phyloP scores from a whole-genome alignment of 139 green algal species.

The Micromonas commoda region DNA sequence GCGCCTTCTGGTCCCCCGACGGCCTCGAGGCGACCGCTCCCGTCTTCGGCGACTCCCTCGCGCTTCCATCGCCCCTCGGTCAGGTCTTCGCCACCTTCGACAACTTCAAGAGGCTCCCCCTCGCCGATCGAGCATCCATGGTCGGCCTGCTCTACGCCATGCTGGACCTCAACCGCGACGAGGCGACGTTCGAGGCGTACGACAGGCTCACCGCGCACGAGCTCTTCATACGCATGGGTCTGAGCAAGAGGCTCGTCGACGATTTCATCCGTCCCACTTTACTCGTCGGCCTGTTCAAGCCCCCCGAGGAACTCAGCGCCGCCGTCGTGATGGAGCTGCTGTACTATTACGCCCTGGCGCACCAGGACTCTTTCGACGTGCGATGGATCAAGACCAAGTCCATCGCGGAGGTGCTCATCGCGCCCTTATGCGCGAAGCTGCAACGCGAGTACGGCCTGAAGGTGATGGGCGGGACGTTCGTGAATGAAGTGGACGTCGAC shows the following conservation, averaged over 20 bases:
- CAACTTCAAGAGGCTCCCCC: conserved; percentile 36
- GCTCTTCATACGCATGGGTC: conserved; percentile 38
- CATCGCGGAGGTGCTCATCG: conserved; percentile 33
- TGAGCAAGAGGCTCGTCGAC: conserved; percentile 37
- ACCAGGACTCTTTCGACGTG: conserved; percentile 45
- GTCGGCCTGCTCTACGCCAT: conserved; percentile 32
- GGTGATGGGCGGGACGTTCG: conserved; percentile 19
- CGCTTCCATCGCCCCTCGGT: conserved; percentile 28
- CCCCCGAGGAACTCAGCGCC: conserved; percentile 31
- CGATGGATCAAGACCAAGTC: conserved; percentile 39
- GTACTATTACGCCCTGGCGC: conserved; percentile 49
- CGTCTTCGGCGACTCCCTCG: conserved; percentile 25
- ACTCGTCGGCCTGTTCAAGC: conserved; percentile 46
- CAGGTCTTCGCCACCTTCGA: conserved; percentile 39
- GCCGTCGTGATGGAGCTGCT: conserved; percentile 38
- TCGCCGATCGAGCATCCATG: conserved; percentile 31
- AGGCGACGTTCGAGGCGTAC: conserved; percentile 40
- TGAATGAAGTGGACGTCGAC: conserved; percentile 21
- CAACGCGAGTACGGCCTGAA: conserved; percentile 13
- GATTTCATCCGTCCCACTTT: conserved; percentile 46
- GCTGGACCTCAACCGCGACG: conserved; percentile 37
- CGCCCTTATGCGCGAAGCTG: conserved; percentile 13
- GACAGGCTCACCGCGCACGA: conserved; percentile 46
- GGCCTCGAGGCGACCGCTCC: conserved; percentile 35
- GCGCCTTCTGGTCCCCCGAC: conserved; percentile 33